Evolutionary conservation across 2,329 filamentous ascomycete species (phyloP).

Genomic region (Bipolaris sorokiniana): DNA sequence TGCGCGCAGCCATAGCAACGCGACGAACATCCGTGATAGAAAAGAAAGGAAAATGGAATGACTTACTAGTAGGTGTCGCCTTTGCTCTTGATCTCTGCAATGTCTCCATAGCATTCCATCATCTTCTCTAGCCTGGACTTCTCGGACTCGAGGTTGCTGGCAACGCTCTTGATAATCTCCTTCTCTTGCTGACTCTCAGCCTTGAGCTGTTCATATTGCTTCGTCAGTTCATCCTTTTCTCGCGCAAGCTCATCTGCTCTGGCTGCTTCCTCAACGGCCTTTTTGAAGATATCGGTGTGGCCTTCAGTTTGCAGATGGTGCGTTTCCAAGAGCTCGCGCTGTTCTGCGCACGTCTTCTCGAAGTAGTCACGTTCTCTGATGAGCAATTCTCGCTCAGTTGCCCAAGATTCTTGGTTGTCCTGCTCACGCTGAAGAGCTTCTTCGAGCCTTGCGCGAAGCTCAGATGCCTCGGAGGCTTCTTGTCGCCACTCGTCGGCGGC

Average conservation of each 20-base stretch:
- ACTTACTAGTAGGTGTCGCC: conserved; percentile 55
- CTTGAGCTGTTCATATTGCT: conserved; percentile 40
- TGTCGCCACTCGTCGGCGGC: conserved; percentile 57
- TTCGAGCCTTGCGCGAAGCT: conserved; percentile 49
- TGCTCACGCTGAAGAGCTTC: conserved; percentile 55
- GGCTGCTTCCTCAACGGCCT: conserved; percentile 43
- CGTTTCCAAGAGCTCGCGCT: conserved; percentile 37
- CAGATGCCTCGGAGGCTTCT: conserved; percentile 49
- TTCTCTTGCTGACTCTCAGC: conserved; percentile 47
- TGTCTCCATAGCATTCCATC: conserved; percentile 51
- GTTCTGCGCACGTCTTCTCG: conserved; percentile 59
- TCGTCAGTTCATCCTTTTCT: conserved; percentile 47
- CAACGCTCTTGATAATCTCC: conserved; percentile 47
- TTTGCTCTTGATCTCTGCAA: conserved; percentile 52
- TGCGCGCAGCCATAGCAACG: too few relatives aligned
- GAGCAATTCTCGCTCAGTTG: conserved; percentile 50
- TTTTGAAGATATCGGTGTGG: conserved; percentile 43
- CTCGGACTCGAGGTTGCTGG: conserved; percentile 50
- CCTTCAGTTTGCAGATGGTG: conserved; percentile 42
- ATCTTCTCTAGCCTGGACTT: conserved; percentile 52
- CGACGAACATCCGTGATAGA: background rate
- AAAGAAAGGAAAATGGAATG: conserved; percentile 25
- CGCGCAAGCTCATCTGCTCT: conserved; percentile 36
- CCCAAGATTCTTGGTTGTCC: conserved; percentile 56
- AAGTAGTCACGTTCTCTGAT: conserved; percentile 57